Evolutionary conservation across 805 yeast species (phyloP), one percentile per base, ranked within the genome.

Genomic region (Saccharomyces cerevisiae): DNA sequence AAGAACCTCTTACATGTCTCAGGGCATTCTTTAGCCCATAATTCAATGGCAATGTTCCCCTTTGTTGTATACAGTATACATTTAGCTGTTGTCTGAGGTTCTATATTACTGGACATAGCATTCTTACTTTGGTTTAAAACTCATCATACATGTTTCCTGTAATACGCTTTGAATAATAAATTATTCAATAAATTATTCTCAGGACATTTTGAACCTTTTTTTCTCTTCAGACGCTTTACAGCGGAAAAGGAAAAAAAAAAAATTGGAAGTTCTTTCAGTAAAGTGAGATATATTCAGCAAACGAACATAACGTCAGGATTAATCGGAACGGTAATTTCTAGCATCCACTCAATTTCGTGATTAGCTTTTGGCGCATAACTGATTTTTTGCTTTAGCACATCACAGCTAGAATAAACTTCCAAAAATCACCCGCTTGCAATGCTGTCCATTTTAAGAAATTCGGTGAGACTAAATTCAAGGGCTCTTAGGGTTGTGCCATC

Each of bases 1-100:
- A 86, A 62, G 59, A 86, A 84, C 41, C 63, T 61, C 36, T 75
- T 62, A 30, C 78, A 62, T 1, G 81, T 75, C 0, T 58, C 56
- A 0, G 90, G 89, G 2, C 79, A 67, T 63, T 87, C 89, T 59
- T 80, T 80, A 11, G 90, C 87, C 83, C 85, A 87, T 6, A 86
- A 65, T 54, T 82, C 90, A 1, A 85, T 66, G 27, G 76, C 80
- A 0, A 86, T 67, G 2, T 73, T 68, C 0, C 92, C 92, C 53
- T 80, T 81, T 2, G 79, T 70, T 0, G 92, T 85, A 17, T 66
- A 59, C 2, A 87, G 56, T 2, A 73, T 65, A n/a, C 82, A 84
- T 58, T 78, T 79, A 3, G 85, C 87, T 9, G 80, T 75, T 1
- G 87, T 79, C 48, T 74, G 73, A n/a, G 84, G 84, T 55, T 79